Evolutionary conservation across 495 filamentous ascomycete species (phyloP), one percentile per base, ranked within the genome.

Genomic region (Hypomontagnella monticulosa): DNA sequence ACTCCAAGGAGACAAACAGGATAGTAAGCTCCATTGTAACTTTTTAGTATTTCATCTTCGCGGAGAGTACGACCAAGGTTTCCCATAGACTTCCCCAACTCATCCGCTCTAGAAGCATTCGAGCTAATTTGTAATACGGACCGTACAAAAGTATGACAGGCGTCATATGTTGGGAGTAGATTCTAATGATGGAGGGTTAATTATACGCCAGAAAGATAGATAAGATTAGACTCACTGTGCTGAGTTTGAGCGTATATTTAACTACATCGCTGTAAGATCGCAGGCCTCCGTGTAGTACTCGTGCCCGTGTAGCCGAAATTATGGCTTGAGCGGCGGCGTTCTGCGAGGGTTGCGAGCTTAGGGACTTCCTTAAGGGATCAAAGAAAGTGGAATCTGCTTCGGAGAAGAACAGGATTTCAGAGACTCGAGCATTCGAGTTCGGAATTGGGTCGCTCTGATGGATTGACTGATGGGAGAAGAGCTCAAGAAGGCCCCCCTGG

Each of bases 251-350:
- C 54, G 63, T 60, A 30, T 60, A 69, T 2, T 55, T 15, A 1
- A 33, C 55, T 12, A 52, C 40, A 3, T 42, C 40, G 3, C n/a
- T 4, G 10, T 63, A 27, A 0, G 66, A 63, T 9, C 37, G 42
- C 9, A 69, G 10, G 10, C 37, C 43, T n/a, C 66, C 60, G 43
- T 38, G 44, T 1, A 23, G 33, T 4, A 32, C 44, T 4, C 51
- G 15, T 8, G 53, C 60, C 14, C 53, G 37, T 16, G 66, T 54
- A 14, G 55, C 56, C n/a, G 55, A 56, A 9, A 69, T 38, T 4
- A 69, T 69, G 1, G 66, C 66, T 42, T 44, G 54, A 10, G 34
- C 14, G 12, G 63, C 16, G 8, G 58, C 50, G 4, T 56, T 27
- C 20, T 47, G 48, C 3, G 12, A 7, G 0, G 32, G 34, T 7